Conservation (phyloP, 129 eudicot genomes). For the Saposhnikovia divaricata region DNA sequence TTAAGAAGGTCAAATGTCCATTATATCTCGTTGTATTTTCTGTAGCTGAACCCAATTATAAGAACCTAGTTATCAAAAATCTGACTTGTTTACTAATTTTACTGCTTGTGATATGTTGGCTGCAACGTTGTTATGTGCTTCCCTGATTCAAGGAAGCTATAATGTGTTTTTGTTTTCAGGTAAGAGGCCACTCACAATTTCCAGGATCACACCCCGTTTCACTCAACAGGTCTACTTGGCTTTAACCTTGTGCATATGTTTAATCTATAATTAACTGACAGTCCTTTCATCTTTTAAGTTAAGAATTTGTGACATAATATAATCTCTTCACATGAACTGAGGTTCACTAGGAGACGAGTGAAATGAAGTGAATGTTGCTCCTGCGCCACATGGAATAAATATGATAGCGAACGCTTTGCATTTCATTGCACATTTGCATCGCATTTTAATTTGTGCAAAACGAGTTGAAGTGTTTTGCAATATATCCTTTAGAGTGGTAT, state of each 20-base stretch:
- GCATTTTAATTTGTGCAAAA: background rate
- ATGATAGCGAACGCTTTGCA: background rate
- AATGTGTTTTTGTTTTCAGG: constrained; percentile 36
- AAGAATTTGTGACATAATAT: background rate
- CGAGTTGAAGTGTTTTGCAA: background rate
- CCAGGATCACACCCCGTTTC: constrained; percentile 99
- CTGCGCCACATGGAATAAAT: background rate
- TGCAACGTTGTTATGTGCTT: background rate
- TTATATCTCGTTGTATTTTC: background rate
- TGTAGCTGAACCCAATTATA: background rate
- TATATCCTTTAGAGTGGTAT: too few relatives aligned
- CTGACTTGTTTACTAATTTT: background rate
- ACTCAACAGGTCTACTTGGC: constrained; percentile 56
- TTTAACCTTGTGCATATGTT: background rate
- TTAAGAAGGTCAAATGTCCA: background rate
- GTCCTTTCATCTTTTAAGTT: background rate
- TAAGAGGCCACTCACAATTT: constrained; percentile 69
- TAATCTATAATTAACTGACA: background rate
- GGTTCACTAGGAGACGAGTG: background rate
- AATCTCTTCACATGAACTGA: background rate
- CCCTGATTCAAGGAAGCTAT: background rate
- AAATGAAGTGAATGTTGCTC: background rate
- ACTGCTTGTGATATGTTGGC: constrained; percentile 1
- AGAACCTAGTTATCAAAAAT: background rate
- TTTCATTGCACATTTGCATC: background rate